Conservation (phyloP, 108 stramenopile genomes). For the Nitzschia palea region DNA sequence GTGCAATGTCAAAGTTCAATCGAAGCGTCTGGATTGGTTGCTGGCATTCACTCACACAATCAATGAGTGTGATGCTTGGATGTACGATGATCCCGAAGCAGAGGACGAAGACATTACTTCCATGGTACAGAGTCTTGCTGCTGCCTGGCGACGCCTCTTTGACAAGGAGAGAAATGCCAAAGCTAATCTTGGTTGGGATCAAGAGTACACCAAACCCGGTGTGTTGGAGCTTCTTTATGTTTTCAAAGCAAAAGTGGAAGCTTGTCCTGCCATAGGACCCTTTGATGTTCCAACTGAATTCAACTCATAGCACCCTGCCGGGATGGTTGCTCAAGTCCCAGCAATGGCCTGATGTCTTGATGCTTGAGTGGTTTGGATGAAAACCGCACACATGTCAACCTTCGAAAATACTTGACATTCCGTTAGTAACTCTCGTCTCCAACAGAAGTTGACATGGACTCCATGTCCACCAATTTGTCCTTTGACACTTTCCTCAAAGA, state of each 20-base stretch:
- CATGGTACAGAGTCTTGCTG: conserved; percentile 3
- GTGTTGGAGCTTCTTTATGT: conserved; percentile 20
- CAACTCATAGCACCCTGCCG: too few species aligned
- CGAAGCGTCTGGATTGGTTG: not conserved
- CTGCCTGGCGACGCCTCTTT: not conserved
- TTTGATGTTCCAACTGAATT: too few species aligned
- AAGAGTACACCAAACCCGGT: conserved; percentile 39
- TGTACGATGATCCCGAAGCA: not conserved
- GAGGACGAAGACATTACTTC: not conserved
- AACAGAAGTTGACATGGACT: too few species aligned
- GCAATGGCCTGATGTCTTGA: too few species aligned
- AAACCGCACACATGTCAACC: too few species aligned
- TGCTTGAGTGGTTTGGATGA: too few species aligned
- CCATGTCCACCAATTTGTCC: too few species aligned
- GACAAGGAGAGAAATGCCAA: not conserved
- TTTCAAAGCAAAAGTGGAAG: conserved; percentile 17
- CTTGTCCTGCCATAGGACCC: not conserved
- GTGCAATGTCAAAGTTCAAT: not conserved
- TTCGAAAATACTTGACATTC: too few species aligned
- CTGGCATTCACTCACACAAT: not conserved
- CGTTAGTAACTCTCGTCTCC: too few species aligned
- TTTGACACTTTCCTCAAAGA: too few species aligned
- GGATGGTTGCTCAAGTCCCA: too few species aligned
- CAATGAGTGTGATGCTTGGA: not conserved
- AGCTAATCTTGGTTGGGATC: conserved; percentile 28